Percentiles rank a stretch among this genome's conserved stretches.
These are phyloP conservation scores for Zymoseptoria passerinii DNA, from an alignment of 2,329 filamentous ascomycete species.

Conservation along the genomic window DNA sequence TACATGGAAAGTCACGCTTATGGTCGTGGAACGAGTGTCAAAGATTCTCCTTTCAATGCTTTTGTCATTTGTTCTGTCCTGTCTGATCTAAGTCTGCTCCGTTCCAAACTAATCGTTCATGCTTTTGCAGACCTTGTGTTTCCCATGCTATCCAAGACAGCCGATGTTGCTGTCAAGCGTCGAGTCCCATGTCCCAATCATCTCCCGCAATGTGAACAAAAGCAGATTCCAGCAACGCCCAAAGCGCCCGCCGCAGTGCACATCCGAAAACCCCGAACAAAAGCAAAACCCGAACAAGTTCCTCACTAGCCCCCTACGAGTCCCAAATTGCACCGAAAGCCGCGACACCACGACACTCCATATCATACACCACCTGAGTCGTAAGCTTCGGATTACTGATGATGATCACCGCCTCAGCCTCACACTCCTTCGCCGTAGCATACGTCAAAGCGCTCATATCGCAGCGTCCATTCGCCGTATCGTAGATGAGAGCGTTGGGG, in stretches of 20 bases:
- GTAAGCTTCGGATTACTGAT: conserved; percentile 64
- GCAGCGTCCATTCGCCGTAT: conserved; percentile 54
- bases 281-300: neutral
- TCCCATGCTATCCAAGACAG: neutral
- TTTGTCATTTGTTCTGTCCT: neutral
- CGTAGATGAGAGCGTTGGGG: conserved; percentile 56
- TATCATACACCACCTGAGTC: conserved; percentile 57
- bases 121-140: neutral
- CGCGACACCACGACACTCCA: conserved; percentile 57
- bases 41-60: neutral
- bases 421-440: conserved; percentile 38
- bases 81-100: neutral
- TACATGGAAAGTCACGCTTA: neutral
- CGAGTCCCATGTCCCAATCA: neutral
- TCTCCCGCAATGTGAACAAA: neutral
- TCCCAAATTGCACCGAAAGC: conserved; percentile 72
- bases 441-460: conserved; percentile 53
- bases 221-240: neutral
- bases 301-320: conserved; percentile 28
- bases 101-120: too few species aligned
- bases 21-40: neutral
- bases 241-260: too few species aligned
- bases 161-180: neutral
- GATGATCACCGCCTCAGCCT: conserved; percentile 61
- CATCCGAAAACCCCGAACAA: too few species aligned